Conservation (phyloP, 805 yeast genomes). For the Ogataea methylovora region DNA sequence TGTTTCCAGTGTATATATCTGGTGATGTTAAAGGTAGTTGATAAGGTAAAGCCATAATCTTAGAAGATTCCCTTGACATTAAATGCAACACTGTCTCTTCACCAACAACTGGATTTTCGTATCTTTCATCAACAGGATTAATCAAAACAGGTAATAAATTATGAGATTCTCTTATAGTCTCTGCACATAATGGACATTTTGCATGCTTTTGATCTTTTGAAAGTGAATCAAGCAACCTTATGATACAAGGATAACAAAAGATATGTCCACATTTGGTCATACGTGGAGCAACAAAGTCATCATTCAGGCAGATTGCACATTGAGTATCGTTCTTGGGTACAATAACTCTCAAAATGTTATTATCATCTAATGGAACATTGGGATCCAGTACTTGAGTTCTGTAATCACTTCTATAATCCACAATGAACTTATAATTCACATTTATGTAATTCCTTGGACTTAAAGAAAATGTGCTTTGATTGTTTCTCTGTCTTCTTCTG, state of each 20-base stretch:
- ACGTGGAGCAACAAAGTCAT: conserved; percentile 82
- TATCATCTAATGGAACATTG: conserved; percentile 58
- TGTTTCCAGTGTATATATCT: conserved; percentile 27
- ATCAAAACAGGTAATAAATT: conserved; percentile 62
- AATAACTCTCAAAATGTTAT: conserved; percentile 62
- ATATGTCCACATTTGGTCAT: conserved; percentile 96
- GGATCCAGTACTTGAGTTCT: conserved; percentile 61
- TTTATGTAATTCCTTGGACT: conserved; percentile 68
- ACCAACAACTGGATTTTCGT: conserved; percentile 51
- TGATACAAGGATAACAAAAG: conserved; percentile 75
- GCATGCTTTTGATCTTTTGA: conserved; percentile 41
- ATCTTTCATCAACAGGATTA: conserved; percentile 40
- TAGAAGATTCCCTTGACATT: conserved; percentile 41
- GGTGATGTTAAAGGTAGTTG: conserved; percentile 18
- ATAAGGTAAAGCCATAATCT: conserved; percentile 25
- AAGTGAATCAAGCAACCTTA: conserved; percentile 49
- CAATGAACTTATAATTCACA: conserved; percentile 76
- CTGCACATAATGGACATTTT: conserved; percentile 79
- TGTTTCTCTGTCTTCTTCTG: conserved; percentile 8
- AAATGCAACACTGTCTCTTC: conserved; percentile 53
- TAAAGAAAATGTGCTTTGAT: conserved; percentile 24
- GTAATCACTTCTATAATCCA: conserved; percentile 55
- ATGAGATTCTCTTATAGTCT: conserved; percentile 41
- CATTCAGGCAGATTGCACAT: conserved; percentile 89
- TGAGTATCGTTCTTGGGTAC: conserved; percentile 57